Percentiles rank a stretch among this genome's conserved stretches.
These are phyloP conservation scores for Pleurotus eryngii DNA, from an alignment of 768 basidiomycete species.

Conservation along the genomic window DNA sequence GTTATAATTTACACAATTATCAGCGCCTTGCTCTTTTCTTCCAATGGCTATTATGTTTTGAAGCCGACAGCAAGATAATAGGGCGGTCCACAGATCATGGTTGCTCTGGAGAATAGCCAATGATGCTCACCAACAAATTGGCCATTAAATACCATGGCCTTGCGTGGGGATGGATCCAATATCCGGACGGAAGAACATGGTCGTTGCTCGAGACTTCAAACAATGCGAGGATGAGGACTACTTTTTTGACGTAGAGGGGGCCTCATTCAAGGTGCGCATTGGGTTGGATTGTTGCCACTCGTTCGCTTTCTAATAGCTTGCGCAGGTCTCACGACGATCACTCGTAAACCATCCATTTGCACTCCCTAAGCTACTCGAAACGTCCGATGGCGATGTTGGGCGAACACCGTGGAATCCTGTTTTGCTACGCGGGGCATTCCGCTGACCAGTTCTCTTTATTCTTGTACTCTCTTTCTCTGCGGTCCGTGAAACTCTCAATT, in stretches of 20 bases:
- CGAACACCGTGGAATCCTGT: conserved; percentile 29
- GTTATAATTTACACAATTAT: too few species aligned
- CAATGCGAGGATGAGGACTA: not conserved
- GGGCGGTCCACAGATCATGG: too few species aligned
- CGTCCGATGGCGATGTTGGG: conserved; percentile 13
- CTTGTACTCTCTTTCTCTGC: conserved; percentile 34
- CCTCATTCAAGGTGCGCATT: conserved; percentile 21
- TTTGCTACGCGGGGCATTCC: conserved; percentile 33
- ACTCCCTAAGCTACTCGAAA: conserved; percentile 16
- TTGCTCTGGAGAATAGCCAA: too few species aligned
- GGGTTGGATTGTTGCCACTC: not conserved
- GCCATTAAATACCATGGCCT: not conserved
- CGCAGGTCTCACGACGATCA: conserved; percentile 1
- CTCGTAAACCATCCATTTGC: conserved; percentile 12
- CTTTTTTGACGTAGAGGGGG: conserved; percentile 14
- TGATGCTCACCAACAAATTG: not conserved
- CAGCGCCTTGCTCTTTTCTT: too few species aligned
- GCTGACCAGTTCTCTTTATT: conserved; percentile 35
- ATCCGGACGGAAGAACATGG: too few species aligned
- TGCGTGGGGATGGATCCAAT: too few species aligned
- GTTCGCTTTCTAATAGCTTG: not conserved
- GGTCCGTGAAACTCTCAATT: conserved; percentile 24
- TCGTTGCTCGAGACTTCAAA: not conserved
- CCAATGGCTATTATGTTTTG: too few species aligned
- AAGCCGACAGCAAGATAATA: too few species aligned